These are phyloP conservation scores for Paecilomyces sp. DNA, from an alignment of 2,329 filamentous ascomycete species.

Conservation along the genomic window DNA sequence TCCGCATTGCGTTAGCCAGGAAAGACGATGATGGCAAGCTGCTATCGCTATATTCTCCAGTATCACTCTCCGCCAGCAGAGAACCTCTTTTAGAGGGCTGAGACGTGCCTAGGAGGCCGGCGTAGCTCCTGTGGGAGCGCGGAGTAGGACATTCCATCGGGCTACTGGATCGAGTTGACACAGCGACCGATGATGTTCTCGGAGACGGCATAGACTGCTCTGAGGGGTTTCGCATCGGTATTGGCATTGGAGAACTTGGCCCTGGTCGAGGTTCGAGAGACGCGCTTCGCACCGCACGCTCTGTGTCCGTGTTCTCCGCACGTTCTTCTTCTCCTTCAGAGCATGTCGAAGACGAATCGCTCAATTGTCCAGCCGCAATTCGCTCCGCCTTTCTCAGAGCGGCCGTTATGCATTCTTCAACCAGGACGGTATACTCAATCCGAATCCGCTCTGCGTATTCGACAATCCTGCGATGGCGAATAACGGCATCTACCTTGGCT, in stretches of 20 bases:
- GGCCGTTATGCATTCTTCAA: constrained; percentile 92
- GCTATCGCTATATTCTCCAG: constrained; percentile 72
- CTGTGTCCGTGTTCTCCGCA: constrained; percentile 43
- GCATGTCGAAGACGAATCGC: constrained; percentile 60
- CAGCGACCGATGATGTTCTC: constrained; percentile 55
- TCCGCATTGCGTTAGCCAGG: constrained; percentile 62
- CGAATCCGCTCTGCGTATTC: constrained; percentile 96
- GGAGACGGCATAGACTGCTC: constrained; percentile 41
- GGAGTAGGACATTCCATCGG: constrained; percentile 88
- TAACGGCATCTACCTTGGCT: constrained; percentile 86
- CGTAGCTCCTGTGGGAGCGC: constrained; percentile 64
- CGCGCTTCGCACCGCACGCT: constrained; percentile 19
- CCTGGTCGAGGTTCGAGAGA: constrained; percentile 8
- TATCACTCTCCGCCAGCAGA: constrained; percentile 76
- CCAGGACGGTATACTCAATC: constrained; percentile 83
- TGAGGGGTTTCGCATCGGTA: constrained; percentile 49
- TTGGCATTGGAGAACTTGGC: constrained; percentile 45
- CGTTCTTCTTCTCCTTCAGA: constrained; percentile 46
- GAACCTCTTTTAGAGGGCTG: constrained; percentile 65
- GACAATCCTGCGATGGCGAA: constrained; percentile 84
- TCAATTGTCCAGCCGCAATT: constrained; percentile 77
- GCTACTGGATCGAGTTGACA: constrained; percentile 80
- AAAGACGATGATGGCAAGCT: constrained; percentile 81
- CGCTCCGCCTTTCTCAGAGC: constrained; percentile 83
- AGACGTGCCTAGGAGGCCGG: constrained; percentile 51